Percentiles rank a stretch among this genome's conserved stretches.
Evolutionary conservation across 495 filamentous ascomycete genomes (phyloP).

Genomic region (Penicillium coffeae): DNA sequence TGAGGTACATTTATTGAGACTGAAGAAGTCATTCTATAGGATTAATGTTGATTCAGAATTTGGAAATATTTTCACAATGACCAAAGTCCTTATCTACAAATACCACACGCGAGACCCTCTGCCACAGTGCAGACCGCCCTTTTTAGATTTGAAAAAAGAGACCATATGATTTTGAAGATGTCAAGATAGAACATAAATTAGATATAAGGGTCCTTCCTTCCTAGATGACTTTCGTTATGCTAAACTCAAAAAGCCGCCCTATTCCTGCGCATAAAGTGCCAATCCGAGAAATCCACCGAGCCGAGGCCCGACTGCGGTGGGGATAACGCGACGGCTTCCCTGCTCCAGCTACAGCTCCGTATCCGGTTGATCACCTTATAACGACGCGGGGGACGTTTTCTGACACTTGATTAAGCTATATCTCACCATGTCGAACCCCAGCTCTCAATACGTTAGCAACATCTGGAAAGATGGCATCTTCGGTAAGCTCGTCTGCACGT

Average conservation of each 20-base stretch:
- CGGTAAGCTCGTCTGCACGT: constrained; percentile 38
- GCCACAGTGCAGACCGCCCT: no score
- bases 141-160: no score
- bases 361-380: background rate
- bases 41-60: background rate
- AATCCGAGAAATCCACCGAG: constrained; percentile 1
- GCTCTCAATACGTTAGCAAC: constrained; percentile 59
- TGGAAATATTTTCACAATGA: background rate
- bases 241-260: no score
- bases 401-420: background rate
- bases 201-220: no score
- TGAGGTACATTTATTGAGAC: no score
- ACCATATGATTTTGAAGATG: no score
- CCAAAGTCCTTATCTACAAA: no score
- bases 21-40: no score
- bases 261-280: background rate
- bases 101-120: no score
- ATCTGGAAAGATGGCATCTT: constrained; percentile 86
- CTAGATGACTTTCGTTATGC: no score
- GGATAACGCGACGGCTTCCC: constrained; percentile 18
- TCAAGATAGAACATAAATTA: no score
- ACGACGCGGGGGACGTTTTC: background rate
- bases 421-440: background rate
- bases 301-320: constrained; percentile 22
- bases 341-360: background rate